Evolutionary conservation across 495 filamentous ascomycete species (phyloP).

Genomic region (Trichoderma erinaceum): DNA sequence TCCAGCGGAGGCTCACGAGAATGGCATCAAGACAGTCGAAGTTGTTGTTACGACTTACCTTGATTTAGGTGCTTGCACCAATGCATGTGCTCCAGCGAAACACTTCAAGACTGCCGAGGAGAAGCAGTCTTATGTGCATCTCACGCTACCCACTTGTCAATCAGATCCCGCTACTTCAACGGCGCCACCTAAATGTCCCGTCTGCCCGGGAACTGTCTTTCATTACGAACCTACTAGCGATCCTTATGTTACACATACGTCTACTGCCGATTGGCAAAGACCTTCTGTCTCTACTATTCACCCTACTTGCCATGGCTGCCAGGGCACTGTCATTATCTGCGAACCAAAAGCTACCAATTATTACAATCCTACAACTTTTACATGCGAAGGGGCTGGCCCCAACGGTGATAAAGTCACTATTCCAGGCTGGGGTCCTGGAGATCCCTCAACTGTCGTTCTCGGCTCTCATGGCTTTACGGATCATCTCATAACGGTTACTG

Average conservation of each 20-base stretch:
- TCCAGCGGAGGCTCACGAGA: background rate
- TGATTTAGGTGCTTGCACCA: background rate
- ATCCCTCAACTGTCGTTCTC: conserved; percentile 1
- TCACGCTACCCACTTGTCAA: conserved; percentile 8
- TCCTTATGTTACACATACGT: background rate
- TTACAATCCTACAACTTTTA: background rate
- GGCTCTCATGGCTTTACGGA: background rate
- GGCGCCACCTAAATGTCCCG: background rate
- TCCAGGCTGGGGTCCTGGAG: background rate
- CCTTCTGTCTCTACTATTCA: conserved; percentile 8
- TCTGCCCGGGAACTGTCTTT: conserved; percentile 12
- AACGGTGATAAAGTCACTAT: conserved; percentile 8
- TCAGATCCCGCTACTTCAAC: background rate
- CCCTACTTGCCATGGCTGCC: conserved; percentile 8
- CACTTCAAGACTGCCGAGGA: background rate
- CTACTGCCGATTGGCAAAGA: background rate
- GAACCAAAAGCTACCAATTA: background rate
- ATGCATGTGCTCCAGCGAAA: background rate
- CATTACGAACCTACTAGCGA: conserved; percentile 12
- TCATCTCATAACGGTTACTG: background rate
- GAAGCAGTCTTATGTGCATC: conserved; percentile 5
- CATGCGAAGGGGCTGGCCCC: conserved; percentile 5
- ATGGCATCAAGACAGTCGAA: background rate
- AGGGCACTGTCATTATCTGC: conserved; percentile 13
- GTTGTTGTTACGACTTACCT: conserved; percentile 14